Base-by-base conservation (phyloP, 148 eudicot genomes). In the Heliosperma pusillum region DNA sequence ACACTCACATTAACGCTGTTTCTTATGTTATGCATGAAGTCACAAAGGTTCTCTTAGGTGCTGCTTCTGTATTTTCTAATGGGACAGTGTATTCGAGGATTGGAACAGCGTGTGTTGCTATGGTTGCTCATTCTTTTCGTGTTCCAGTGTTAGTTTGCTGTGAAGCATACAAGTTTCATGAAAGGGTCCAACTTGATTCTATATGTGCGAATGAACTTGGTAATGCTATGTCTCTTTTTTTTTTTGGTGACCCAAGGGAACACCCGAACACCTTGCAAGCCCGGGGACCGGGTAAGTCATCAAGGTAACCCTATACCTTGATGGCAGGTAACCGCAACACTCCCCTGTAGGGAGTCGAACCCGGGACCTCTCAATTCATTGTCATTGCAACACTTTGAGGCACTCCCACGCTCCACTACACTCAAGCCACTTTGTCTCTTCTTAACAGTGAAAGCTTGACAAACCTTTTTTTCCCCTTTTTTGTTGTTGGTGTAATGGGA, bases 161-260 rank as follows among this genome's bases (percentile, higher is more conserved):
- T 89, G 98, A 94, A 84, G 90, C 98, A 24, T 94, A 90, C 77
- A 94, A 94, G 84, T 94, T 94, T 82, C 93, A 88, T 72, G 97
- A 91, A 79, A 86, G 97, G 83, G 96, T 94, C 27, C 93, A 87
- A 72, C 93, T 94, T 85, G 98, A 91, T 88, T 94, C 98, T 20
- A 90, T 94, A 40, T 94, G 98, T 76, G 72, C 79, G 3, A 94
- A 94, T 84, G 98, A 94, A 75, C 96, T 94, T 40, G 98, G 97
- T 91, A 88, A 60, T 74, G 69, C 16, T 8, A 21, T 10, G 27
- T 68, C 7, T 27, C 27, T 9, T 29, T 25, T 61, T 69, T n/a
- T n/a, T n/a, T n/a, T n/a, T n/a, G n/a, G n/a, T n/a, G n/a, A n/a
- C n/a, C n/a, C n/a, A n/a, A n/a, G n/a, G n/a, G n/a, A n/a, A n/a